Conservation (phyloP, 768 basidiomycete species). For the Boletus vermiculosoides region DNA sequence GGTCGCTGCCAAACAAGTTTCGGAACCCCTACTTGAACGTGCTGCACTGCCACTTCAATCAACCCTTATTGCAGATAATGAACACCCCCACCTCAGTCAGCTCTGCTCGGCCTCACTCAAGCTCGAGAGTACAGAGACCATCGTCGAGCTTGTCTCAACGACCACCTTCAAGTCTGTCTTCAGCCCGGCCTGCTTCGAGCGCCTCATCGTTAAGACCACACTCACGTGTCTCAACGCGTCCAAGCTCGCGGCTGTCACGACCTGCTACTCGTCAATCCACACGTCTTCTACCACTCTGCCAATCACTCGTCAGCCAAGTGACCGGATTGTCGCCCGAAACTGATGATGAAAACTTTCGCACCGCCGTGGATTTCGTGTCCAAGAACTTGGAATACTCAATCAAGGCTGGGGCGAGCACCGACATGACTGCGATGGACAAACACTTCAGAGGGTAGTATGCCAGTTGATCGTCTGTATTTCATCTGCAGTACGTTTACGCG, state of each 20-base stretch:
- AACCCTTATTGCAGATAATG: slow-evolving; percentile 10
- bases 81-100: slow-evolving; percentile 19
- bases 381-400: slow-evolving; percentile 57
- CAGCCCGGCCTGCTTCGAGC: slow-evolving; percentile 44
- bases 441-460: slow-evolving; percentile 51
- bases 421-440: slow-evolving; percentile 53
- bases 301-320: slow-evolving; percentile 54
- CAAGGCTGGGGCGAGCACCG: slow-evolving; percentile 57
- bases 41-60: neutral
- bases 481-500: slow-evolving; percentile 13
- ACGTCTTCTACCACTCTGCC: slow-evolving; percentile 53
- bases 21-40: neutral
- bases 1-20: neutral
- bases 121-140: slow-evolving; percentile 25
- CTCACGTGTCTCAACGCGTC: slow-evolving; percentile 35
- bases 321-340: slow-evolving; percentile 47
- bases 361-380: slow-evolving; percentile 53
- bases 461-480: slow-evolving; percentile 1
- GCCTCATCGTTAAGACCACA: slow-evolving; percentile 38
- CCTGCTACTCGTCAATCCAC: slow-evolving; percentile 50
- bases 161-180: slow-evolving; percentile 49
- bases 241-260: slow-evolving; percentile 47
- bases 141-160: slow-evolving; percentile 40
- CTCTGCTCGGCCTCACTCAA: slow-evolving; percentile 22
- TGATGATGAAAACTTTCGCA: slow-evolving; percentile 45